phyloP scores from a whole-genome alignment of 441 rosid genomes.

The Sinapis alba region DNA sequence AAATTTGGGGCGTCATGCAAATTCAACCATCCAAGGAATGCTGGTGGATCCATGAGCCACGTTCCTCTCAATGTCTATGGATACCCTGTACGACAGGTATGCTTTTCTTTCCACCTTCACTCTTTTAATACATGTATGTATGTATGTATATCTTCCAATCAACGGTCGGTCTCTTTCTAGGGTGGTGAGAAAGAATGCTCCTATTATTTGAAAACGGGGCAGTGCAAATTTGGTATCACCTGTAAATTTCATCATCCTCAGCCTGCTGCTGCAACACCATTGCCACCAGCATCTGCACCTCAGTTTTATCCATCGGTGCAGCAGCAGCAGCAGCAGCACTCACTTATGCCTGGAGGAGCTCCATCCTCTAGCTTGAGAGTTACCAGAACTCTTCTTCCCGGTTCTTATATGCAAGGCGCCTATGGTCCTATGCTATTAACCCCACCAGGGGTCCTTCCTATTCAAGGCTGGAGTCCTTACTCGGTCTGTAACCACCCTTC shows the following conservation, averaged over 20 bases:
- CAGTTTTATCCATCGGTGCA: conserved; percentile 93
- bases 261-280: conserved; percentile 65
- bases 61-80: conserved; percentile 69
- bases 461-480: conserved; percentile 91
- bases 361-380: conserved; percentile 71
- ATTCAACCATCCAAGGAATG: conserved; percentile 92
- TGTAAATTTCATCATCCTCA: conserved; percentile 99
- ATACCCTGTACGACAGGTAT: conserved; percentile 82
- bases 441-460: conserved; percentile 81
- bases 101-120: conserved; percentile 26
- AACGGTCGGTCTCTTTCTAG: conserved; percentile 42
- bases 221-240: conserved; percentile 89
- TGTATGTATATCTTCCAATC: background rate
- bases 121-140: background rate
- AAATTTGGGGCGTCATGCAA: conserved; percentile 98
- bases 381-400: conserved; percentile 72
- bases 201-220: conserved; percentile 98
- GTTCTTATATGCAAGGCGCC: conserved; percentile 82
- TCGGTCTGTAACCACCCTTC: conserved; percentile 65
- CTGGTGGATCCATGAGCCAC: conserved; percentile 69
- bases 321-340: conserved; percentile 41
- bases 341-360: conserved; percentile 66
- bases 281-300: conserved; percentile 83
- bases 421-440: conserved; percentile 78
- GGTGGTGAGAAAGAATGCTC: conserved; percentile 95